These are phyloP conservation scores for Eremochloa ophiuroides DNA, from an alignment of 176 grass and related monocot genomes.

Conservation along the genomic window DNA sequence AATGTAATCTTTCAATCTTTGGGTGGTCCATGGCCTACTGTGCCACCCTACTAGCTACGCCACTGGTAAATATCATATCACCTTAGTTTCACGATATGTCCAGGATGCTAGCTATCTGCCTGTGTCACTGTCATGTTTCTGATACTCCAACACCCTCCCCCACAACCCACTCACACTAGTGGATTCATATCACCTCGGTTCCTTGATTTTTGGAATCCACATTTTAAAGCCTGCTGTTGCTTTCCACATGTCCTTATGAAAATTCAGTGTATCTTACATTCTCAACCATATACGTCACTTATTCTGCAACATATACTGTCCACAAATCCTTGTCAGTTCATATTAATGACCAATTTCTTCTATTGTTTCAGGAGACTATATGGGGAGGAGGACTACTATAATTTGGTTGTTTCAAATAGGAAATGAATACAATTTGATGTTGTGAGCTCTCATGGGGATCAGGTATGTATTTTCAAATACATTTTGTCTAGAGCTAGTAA, in stretches of 20 bases:
- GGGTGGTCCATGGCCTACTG: too few relatives aligned
- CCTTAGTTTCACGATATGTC: background rate
- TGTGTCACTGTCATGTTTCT: background rate
- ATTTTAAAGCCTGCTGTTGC: background rate
- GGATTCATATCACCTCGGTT: background rate
- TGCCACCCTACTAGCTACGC: too few relatives aligned
- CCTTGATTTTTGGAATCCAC: background rate
- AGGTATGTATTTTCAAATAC: slow-evolving; percentile 38
- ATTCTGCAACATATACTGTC: background rate
- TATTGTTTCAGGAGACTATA: slow-evolving; percentile 69
- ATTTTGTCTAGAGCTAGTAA: background rate
- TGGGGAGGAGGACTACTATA: slow-evolving; percentile 68
- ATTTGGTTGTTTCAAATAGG: slow-evolving; percentile 55
- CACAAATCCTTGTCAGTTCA: background rate
- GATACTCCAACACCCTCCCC: background rate
- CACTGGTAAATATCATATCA: background rate
- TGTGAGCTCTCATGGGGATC: background rate
- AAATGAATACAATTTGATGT: slow-evolving; percentile 24
- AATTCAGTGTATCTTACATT: background rate
- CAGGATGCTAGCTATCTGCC: background rate
- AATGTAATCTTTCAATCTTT: too few relatives aligned
- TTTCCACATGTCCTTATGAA: background rate
- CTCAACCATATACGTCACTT: background rate
- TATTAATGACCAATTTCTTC: slow-evolving; percentile 10
- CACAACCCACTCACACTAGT: background rate